Percentiles rank a stretch among this genome's conserved stretches.
Evolutionary conservation across 129 eudicot species (phyloP).

Genomic region (Ambrosia trifida): DNA sequence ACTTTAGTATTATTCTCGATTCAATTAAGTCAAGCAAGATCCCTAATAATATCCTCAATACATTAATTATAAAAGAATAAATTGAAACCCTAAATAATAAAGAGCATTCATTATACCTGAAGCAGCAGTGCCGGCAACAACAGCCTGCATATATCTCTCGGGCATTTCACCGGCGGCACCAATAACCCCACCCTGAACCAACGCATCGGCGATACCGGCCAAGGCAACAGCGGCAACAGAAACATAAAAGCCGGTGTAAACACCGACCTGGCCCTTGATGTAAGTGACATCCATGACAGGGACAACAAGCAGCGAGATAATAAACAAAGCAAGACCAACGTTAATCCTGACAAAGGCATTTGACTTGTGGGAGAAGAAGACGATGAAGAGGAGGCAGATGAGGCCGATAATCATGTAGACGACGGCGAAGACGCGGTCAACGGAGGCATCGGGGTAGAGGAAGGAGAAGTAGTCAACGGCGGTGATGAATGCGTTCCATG

Average conservation of each 20-base stretch:
- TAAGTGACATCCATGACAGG: slow-evolving; percentile 70
- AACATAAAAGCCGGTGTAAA: slow-evolving; percentile 64
- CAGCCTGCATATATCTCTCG: slow-evolving; percentile 95
- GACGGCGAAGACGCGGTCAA: slow-evolving; percentile 82
- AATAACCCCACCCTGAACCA: slow-evolving; percentile 81
- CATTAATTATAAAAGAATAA: neutral
- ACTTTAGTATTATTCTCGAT: neutral
- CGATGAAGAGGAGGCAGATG: slow-evolving; percentile 43
- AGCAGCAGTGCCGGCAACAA: slow-evolving; percentile 89
- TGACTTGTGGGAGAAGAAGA: slow-evolving; percentile 52
- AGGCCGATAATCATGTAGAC: slow-evolving; percentile 71
- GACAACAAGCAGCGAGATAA: slow-evolving; percentile 58
- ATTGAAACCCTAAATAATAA: slow-evolving; percentile 1
- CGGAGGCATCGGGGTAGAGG: slow-evolving; percentile 78
- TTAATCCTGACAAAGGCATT: slow-evolving; percentile 62
- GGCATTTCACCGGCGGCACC: slow-evolving; percentile 96
- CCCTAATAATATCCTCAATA: slow-evolving; percentile 13
- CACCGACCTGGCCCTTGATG: slow-evolving; percentile 59
- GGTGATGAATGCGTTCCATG: slow-evolving; percentile 99
- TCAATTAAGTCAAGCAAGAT: slow-evolving; percentile 7
- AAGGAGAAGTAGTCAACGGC: slow-evolving; percentile 96
- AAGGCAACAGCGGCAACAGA: slow-evolving; percentile 65
- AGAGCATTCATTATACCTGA: slow-evolving; percentile 55
- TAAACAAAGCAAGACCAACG: slow-evolving; percentile 59
- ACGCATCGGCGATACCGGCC: slow-evolving; percentile 70